phyloP scores from a whole-genome alignment of 2,329 filamentous ascomycete species.

The Chalaropsis thielavioides region DNA sequence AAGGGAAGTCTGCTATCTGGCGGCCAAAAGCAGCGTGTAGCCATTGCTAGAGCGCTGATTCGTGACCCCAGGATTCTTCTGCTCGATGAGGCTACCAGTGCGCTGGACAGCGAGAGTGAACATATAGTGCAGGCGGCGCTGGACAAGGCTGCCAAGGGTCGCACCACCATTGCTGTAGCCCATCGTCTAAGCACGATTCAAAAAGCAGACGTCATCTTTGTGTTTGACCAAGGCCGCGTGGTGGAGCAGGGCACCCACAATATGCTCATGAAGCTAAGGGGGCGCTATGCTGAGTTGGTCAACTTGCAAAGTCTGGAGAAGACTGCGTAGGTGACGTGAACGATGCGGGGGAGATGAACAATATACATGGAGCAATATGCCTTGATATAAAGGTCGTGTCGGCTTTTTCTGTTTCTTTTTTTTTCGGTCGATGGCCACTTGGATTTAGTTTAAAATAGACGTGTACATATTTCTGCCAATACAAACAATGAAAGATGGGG shows the following conservation, averaged over 20 bases:
- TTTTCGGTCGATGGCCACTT: not conserved
- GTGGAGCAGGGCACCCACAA: slow-evolving; percentile 72
- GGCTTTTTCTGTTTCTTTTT: not conserved
- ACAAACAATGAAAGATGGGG: not conserved
- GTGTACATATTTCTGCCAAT: not conserved
- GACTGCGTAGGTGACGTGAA: slow-evolving; percentile 4
- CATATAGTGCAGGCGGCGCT: slow-evolving; percentile 69
- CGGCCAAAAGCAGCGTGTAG: slow-evolving; percentile 88
- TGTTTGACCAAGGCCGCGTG: slow-evolving; percentile 81
- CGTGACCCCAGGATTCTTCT: slow-evolving; percentile 81
- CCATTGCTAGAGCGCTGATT: slow-evolving; percentile 79
- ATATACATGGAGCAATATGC: not conserved
- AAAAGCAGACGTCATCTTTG: slow-evolving; percentile 86
- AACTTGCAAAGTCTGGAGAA: slow-evolving; percentile 58
- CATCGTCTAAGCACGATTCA: slow-evolving; percentile 87
- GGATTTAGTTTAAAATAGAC: not conserved
- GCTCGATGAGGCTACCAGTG: slow-evolving; percentile 67
- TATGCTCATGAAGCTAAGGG: slow-evolving; percentile 54
- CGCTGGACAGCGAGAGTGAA: slow-evolving; percentile 62
- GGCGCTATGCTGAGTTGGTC: slow-evolving; percentile 64
- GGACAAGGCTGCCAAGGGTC: slow-evolving; percentile 66
- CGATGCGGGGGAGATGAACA: not conserved
- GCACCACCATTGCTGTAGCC: slow-evolving; percentile 87
- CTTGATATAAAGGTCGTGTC: not conserved
- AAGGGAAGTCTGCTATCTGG: slow-evolving; percentile 78